Conservation (phyloP, 495 filamentous ascomycete genomes). For the Penicillium parvum region DNA sequence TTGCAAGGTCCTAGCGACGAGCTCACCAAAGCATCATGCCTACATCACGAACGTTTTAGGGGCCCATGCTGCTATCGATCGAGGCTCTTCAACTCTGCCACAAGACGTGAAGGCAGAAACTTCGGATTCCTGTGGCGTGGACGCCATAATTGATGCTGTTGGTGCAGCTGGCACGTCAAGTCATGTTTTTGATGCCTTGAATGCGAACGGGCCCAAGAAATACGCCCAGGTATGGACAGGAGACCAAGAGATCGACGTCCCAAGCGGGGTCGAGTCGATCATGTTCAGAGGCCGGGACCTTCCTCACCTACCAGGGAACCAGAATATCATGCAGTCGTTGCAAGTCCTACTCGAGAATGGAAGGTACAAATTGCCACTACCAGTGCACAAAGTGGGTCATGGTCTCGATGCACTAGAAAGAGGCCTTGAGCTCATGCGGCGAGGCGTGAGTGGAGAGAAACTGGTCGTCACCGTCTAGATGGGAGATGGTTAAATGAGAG, state of each 20-base stretch:
- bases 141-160: constrained; percentile 40
- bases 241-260: constrained; percentile 12
- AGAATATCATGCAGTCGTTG: constrained; percentile 10
- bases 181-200: constrained; percentile 16
- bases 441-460: constrained; percentile 32
- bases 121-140: constrained; percentile 27
- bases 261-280: constrained; percentile 18
- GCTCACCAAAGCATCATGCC: constrained; percentile 30
- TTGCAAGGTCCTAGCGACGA: constrained; percentile 35
- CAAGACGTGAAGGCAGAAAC: constrained; percentile 27
- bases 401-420: constrained; percentile 24
- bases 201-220: constrained; percentile 27
- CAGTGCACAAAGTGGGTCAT: constrained; percentile 26
- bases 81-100: constrained; percentile 10
- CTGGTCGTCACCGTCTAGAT: constrained; percentile 28
- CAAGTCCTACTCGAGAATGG: constrained; percentile 13
- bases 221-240: constrained; percentile 33
- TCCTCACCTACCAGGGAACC: constrained; percentile 14
- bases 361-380: constrained; percentile 6
- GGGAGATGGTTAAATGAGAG: too few relatives aligned
- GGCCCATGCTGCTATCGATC: constrained; percentile 30
- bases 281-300: constrained; percentile 22
- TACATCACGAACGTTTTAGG: constrained; percentile 24
- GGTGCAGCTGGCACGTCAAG: constrained; percentile 16
- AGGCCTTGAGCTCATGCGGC: constrained; percentile 25